phyloP scores from a whole-genome alignment of 345 rosid genomes.

The Alliaria petiolata region DNA sequence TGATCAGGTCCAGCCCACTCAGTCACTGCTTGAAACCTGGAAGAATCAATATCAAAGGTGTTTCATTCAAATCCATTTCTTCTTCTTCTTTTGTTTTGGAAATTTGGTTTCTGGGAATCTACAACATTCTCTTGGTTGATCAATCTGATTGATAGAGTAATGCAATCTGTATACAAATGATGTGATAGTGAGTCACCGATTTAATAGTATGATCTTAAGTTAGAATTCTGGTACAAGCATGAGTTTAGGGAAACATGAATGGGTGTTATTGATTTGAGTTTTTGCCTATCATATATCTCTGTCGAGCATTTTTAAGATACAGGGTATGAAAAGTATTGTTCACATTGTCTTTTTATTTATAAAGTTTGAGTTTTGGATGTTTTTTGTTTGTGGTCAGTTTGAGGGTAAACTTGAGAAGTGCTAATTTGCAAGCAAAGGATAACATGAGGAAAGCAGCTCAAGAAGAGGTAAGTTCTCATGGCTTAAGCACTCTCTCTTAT shows the following conservation, averaged over 20 bases:
- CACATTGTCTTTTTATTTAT: background rate
- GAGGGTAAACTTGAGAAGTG: slow-evolving; percentile 69
- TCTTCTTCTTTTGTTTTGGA: too few species aligned
- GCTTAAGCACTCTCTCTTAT: background rate
- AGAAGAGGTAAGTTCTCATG: slow-evolving; percentile 50
- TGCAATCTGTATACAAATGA: background rate
- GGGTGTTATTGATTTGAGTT: slow-evolving; percentile 1
- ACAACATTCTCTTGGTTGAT: too few species aligned
- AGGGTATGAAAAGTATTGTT: background rate
- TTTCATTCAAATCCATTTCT: too few species aligned
- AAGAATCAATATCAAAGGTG: slow-evolving; percentile 42
- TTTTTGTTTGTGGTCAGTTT: slow-evolving; percentile 42
- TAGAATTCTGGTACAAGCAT: background rate
- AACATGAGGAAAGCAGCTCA: slow-evolving; percentile 85
- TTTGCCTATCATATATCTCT: background rate
- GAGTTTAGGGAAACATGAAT: background rate
- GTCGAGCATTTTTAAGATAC: background rate
- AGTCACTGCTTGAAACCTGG: slow-evolving; percentile 67
- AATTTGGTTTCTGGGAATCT: too few species aligned
- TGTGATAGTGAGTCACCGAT: background rate
- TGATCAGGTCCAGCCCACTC: slow-evolving; percentile 53
- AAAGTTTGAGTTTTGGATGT: background rate
- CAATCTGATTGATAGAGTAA: background rate
- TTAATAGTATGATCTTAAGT: background rate
- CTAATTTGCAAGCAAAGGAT: slow-evolving; percentile 87